A percentile compares a stretch with the other conserved stretches of the same genome.
Evolutionary conservation across 768 basidiomycete species (phyloP).

Genomic region (Tricholomella constricta): DNA sequence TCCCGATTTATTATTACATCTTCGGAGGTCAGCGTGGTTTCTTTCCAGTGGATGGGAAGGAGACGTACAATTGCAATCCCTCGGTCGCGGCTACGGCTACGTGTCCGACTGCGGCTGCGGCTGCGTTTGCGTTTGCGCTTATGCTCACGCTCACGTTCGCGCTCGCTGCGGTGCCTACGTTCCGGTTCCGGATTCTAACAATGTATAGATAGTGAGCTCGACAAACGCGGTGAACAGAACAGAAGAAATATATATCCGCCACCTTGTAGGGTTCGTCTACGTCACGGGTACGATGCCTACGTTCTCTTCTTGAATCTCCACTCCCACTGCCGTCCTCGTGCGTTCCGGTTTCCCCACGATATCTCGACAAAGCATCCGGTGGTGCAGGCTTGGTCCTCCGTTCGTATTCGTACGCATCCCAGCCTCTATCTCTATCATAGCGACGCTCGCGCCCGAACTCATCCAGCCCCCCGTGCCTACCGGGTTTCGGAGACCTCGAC

Average conservation of each 20-base stretch:
- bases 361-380: conserved; percentile 2
- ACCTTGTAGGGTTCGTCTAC: conserved; percentile 2
- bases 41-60: not conserved
- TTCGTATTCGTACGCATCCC: not conserved
- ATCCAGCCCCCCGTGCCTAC: not conserved
- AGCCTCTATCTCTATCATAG: not conserved
- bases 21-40: conserved; percentile 21
- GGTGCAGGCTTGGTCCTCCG: not conserved
- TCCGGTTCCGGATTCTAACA: too few species aligned
- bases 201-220: too few species aligned
- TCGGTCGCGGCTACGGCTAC: conserved; percentile 1
- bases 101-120: conserved; percentile 2
- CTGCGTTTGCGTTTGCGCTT: conserved; percentile 3
- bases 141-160: not conserved
- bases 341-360: conserved; percentile 4
- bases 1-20: conserved; percentile 7
- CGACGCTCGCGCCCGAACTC: conserved; percentile 5
- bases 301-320: not conserved
- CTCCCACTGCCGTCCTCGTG: not conserved
- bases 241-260: not conserved
- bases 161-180: too few species aligned
- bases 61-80: conserved; percentile 22
- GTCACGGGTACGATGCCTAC: conserved; percentile 1
- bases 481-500: not conserved
- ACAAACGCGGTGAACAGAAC: too few species aligned